Evolutionary conservation across 805 yeast genomes (phyloP).

Genomic region (Candida nitratophila): DNA sequence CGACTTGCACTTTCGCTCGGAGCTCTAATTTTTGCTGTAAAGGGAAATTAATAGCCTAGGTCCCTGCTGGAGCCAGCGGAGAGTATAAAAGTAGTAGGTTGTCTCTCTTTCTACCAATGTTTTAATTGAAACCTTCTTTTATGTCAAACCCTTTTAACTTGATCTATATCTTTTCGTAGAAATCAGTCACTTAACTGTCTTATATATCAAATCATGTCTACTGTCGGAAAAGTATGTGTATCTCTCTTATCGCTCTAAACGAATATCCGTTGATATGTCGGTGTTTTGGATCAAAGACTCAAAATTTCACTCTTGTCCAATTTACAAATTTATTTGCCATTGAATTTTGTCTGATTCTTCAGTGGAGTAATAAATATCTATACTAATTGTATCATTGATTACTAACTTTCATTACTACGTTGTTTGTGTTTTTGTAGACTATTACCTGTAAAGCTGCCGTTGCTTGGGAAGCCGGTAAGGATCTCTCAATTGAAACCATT

Average conservation of each 20-base stretch:
- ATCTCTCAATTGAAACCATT: conserved; percentile 71
- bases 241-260: too few species aligned
- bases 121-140: too few species aligned
- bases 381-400: too few species aligned
- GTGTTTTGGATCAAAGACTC: not conserved
- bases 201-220: conserved; percentile 13
- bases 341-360: too few species aligned
- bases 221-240: conserved; percentile 22
- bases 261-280: not conserved
- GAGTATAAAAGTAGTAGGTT: not conserved
- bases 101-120: too few species aligned
- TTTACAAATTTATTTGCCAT: not conserved
- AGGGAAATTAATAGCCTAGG: not conserved
- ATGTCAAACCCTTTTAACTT: too few species aligned
- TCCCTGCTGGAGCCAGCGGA: too few species aligned
- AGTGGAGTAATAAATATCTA: too few species aligned
- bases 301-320: not conserved
- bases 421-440: conserved; percentile 14
- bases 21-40: not conserved
- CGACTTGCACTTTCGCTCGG: too few species aligned
- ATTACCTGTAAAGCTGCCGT: conserved; percentile 93
- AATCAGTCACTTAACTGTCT: not conserved
- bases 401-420: not conserved
- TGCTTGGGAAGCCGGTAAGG: conserved; percentile 90
- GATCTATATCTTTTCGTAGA: too few species aligned